A percentile compares a stretch with the other conserved stretches of the same genome.
phyloP scores from a whole-genome alignment of 495 filamentous ascomycete species.

The Annulohypoxylon stygium region DNA sequence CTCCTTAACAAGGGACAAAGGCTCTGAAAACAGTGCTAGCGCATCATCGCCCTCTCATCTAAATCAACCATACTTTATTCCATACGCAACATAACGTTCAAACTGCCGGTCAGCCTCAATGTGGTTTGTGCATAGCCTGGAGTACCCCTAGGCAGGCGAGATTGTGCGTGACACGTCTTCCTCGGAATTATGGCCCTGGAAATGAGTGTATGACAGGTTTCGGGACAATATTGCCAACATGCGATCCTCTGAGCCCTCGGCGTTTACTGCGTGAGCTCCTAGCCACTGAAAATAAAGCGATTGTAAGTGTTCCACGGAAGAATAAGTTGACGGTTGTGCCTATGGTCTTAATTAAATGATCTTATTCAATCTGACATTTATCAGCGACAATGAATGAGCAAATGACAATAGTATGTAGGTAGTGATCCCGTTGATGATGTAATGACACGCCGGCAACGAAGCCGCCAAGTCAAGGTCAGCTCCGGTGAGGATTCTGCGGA shows the following conservation, averaged over 20 bases:
- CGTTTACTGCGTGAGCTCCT: not conserved
- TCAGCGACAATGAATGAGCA: not conserved
- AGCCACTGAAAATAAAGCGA: not conserved
- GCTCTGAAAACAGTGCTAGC: not conserved
- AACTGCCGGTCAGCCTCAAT: too few relatives aligned
- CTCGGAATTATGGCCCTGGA: not conserved
- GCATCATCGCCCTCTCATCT: not conserved
- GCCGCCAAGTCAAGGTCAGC: conserved; percentile 1
- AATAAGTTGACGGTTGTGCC: not conserved
- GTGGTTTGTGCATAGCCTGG: not conserved
- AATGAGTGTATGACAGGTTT: conserved; percentile 7
- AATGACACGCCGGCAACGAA: not conserved
- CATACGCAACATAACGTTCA: not conserved
- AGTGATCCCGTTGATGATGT: not conserved
- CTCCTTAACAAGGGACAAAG: not conserved
- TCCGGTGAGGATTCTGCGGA: not conserved
- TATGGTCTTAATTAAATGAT: not conserved
- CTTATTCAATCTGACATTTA: not conserved
- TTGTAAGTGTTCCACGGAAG: not conserved
- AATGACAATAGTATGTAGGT: not conserved
- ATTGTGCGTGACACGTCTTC: not conserved
- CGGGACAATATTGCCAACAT: not conserved
- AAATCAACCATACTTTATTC: not conserved
- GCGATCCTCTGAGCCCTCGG: not conserved
- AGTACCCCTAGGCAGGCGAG: not conserved